Base-by-base conservation (phyloP, 2,329 filamentous ascomycete species). In the Fusarium armeniacum region DNA sequence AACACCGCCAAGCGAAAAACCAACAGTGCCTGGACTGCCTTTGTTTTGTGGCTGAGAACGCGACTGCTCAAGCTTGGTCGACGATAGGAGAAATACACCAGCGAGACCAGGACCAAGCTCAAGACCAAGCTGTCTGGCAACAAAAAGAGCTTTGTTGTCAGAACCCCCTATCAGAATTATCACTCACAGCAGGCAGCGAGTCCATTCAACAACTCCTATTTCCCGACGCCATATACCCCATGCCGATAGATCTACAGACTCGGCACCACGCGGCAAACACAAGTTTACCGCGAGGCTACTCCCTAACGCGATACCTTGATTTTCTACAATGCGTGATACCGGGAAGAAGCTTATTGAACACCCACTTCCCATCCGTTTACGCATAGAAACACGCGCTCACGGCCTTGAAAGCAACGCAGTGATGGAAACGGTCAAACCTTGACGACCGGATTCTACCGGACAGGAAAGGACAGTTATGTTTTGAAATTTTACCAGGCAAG, bases 11-110 rank as follows among this genome's bases (percentile, higher is more conserved):
- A 90, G 80, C 84, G 82, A 70, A 88, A 86, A 79, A 90, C 88
- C 2, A 86, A 87, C 65, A 83, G 85, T 65, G 84, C 87, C 40
- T 91, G 88, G 88, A 89, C 86, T 10, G 84, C 83, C 24, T 90
- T 91, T 71, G 82, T 90, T 52, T 81, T 91, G 58, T 91, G 89
- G 89, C 76, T 91, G 28, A 82, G 88, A 63, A 90, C 88, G n/a
- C 77, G 80, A 57, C 72, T 82, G 60, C 75, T 82, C 62, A 82
- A 81, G 76, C 71, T 82, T 60, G 80, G 80, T 52, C 76, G 78
- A 72, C 79, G 79, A 69, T 81, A 81, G 78, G 65, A 72, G 47
- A 71, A 71, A 43, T 43, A 55, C 15, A 69, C 71, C 58, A 68
- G 68, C 67, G 51, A 61, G 63, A 65, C 49, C 50, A 70, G 61